Conservation (phyloP, 75 land plant species). For the Azolla pinnata region DNA sequence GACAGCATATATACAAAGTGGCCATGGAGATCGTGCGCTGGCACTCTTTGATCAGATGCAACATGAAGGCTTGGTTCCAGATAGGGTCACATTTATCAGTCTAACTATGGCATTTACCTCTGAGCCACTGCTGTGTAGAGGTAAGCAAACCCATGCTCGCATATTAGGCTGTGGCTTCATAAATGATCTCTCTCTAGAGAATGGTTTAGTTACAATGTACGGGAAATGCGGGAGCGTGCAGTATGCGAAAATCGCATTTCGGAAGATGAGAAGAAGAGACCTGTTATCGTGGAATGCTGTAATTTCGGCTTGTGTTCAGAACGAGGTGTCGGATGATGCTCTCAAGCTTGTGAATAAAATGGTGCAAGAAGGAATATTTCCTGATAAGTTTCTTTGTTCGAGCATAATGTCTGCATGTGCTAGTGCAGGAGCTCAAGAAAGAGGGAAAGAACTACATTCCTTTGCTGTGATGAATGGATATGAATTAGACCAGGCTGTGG, state of each 20-base stretch:
- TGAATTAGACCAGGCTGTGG: constrained; percentile 6
- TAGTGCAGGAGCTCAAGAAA: constrained; percentile 7
- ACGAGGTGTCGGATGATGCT: constrained; percentile 11
- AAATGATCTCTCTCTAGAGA: neutral
- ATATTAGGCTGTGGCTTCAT: neutral
- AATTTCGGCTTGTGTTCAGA: constrained; percentile 11
- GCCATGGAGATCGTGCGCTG: constrained; percentile 9
- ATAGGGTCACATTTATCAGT: constrained; percentile 9
- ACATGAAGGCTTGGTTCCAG: constrained; percentile 1
- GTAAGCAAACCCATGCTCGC: neutral
- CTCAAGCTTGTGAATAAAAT: constrained; percentile 8
- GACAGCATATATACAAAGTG: constrained; percentile 11
- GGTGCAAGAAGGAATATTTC: constrained; percentile 6
- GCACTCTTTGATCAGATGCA: constrained; percentile 1
- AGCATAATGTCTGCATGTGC: constrained; percentile 18
- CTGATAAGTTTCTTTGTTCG: constrained; percentile 24
- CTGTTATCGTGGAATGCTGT: constrained; percentile 16
- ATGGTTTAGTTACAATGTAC: neutral
- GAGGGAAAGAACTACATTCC: constrained; percentile 22
- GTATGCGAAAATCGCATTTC: constrained; percentile 6
- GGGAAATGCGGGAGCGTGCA: constrained; percentile 10
- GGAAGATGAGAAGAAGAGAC: constrained; percentile 8
- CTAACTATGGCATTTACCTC: neutral
- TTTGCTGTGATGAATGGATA: constrained; percentile 17
- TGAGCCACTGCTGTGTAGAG: neutral